phyloP scores from a whole-genome alignment of 305 asterid genomes.

The Fraxinus greggii region DNA sequence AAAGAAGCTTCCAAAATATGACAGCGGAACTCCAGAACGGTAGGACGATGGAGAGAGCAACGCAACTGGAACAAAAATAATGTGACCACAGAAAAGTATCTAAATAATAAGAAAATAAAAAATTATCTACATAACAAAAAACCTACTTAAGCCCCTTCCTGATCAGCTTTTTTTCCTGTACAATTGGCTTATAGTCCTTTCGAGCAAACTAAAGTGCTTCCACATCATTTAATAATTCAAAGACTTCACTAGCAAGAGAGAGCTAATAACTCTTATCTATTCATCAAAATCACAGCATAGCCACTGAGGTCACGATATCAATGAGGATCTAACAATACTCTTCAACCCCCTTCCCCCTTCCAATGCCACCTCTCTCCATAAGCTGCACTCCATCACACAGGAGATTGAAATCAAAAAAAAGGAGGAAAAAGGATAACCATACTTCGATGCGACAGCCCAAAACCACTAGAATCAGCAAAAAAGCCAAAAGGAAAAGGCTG shows the following conservation, averaged over 20 bases:
- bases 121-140: background rate
- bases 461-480: constrained; percentile 3
- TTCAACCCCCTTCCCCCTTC: background rate
- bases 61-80: background rate
- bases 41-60: background rate
- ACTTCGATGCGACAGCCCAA: background rate
- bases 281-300: background rate
- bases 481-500: background rate
- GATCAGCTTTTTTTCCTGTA: background rate
- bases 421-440: background rate
- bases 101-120: background rate
- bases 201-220: background rate
- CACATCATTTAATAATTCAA: background rate
- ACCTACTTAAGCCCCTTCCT: background rate
- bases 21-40: background rate
- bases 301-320: background rate
- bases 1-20: background rate
- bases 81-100: background rate
- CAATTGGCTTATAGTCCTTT: background rate
- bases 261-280: background rate
- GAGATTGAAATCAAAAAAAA: background rate
- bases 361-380: background rate
- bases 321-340: background rate
- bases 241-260: background rate
- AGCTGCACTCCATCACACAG: background rate